These are phyloP conservation scores for Suhomyces canberraensis DNA, from an alignment of 805 yeast species.

Conservation along the genomic window DNA sequence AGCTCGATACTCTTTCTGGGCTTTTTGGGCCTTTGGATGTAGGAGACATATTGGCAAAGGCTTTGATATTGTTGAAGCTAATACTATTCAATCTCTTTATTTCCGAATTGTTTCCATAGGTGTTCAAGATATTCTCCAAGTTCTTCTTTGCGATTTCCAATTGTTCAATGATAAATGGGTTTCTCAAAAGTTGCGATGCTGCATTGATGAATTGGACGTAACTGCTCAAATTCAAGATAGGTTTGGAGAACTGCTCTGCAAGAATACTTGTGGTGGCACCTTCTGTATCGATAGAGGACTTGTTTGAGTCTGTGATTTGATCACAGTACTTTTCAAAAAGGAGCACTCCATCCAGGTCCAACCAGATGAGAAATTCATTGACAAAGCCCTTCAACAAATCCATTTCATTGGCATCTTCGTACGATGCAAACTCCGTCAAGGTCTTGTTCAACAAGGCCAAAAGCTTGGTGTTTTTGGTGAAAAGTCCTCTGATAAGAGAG, in stretches of 20 bases:
- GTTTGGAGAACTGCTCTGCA: conserved; percentile 20
- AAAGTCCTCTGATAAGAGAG: conserved; percentile 36
- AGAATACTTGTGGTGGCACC: conserved; percentile 11
- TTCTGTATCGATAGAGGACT: conserved; percentile 2
- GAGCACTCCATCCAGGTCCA: conserved; percentile 31
- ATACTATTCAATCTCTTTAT: conserved; percentile 27
- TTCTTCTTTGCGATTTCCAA: conserved; percentile 14
- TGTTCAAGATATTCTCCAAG: conserved; percentile 16
- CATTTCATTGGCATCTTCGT: conserved; percentile 18
- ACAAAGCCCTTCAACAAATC: conserved; percentile 34
- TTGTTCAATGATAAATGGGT: conserved; percentile 39
- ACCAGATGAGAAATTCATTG: conserved; percentile 39
- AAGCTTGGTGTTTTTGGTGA: conserved; percentile 35
- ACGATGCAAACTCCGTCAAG: conserved; percentile 12
- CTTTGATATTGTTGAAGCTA: conserved; percentile 32
- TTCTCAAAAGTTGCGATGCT: conserved; percentile 23
- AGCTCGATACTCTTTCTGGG: conserved; percentile 31
- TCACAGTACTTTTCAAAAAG: conserved; percentile 31
- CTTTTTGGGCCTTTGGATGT: conserved; percentile 1
- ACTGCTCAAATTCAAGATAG: conserved; percentile 28
- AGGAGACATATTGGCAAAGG: conserved; percentile 18
- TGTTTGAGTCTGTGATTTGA: conserved; percentile 13
- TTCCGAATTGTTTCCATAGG: conserved; percentile 11
- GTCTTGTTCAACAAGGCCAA: conserved; percentile 16
- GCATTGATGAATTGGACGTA: conserved; percentile 28